Percentiles rank a stretch among this genome's conserved stretches.
phyloP scores from a whole-genome alignment of 2,329 filamentous ascomycete species.

The Westerdykella ornata region DNA sequence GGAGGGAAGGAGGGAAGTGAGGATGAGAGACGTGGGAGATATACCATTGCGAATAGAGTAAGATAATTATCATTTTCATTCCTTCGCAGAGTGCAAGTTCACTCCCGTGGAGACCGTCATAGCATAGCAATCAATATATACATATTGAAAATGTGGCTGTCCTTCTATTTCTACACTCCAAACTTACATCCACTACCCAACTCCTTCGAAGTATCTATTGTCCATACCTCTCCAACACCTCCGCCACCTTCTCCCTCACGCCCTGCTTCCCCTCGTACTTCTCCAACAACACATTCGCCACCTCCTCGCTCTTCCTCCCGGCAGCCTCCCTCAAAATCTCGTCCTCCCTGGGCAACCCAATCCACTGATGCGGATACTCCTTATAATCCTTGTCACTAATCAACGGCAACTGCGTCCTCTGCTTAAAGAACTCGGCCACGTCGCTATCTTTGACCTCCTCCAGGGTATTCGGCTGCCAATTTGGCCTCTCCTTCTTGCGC shows the following conservation, averaged over 20 bases:
- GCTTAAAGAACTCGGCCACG: slow-evolving; percentile 63
- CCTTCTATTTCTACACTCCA: background rate
- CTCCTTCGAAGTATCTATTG: background rate
- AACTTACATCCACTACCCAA: background rate
- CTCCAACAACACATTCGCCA: slow-evolving; percentile 37
- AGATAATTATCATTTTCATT: background rate
- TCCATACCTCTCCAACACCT: slow-evolving; percentile 49
- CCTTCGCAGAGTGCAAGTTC: background rate
- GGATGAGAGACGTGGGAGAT: background rate
- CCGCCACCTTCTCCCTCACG: slow-evolving; percentile 53
- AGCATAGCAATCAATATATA: background rate
- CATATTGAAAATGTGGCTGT: background rate
- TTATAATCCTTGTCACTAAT: slow-evolving; percentile 57
- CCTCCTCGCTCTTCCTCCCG: slow-evolving; percentile 29
- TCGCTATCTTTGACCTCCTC: slow-evolving; percentile 55
- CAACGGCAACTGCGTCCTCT: slow-evolving; percentile 49
- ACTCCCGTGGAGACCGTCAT: background rate
- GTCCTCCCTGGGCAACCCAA: slow-evolving; percentile 67
- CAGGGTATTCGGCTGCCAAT: slow-evolving; percentile 70
- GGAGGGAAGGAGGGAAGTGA: background rate
- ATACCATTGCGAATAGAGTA: background rate
- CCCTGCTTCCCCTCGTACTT: slow-evolving; percentile 42
- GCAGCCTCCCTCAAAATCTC: slow-evolving; percentile 48
- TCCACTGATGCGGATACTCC: slow-evolving; percentile 64
- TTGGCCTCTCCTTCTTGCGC: slow-evolving; percentile 58